These are phyloP conservation scores for Chloranthus sessilifolius DNA, from an alignment of 164 flowering plant genomes.

Conservation along the genomic window DNA sequence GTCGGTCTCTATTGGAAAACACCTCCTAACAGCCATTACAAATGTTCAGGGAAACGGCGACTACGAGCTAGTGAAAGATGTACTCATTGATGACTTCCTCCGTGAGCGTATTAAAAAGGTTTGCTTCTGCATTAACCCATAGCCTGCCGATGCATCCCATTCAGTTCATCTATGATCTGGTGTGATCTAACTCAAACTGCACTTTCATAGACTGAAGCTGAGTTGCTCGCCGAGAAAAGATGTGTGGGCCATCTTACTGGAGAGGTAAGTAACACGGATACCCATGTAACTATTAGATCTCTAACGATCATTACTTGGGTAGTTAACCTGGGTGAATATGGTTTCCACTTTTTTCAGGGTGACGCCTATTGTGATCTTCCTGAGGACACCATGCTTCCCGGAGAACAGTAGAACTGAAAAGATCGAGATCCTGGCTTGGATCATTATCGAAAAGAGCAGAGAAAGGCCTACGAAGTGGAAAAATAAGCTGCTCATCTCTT, in stretches of 20 bases:
- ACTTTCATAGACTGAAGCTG: conserved; percentile 77
- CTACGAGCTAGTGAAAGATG: conserved; percentile 81
- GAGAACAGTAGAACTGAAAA: conserved; percentile 52
- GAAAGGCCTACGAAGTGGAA: too few relatives aligned
- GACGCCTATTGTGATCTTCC: conserved; percentile 85
- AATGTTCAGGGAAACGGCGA: conserved; percentile 79
- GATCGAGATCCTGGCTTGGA: too few relatives aligned
- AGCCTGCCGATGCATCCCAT: neutral
- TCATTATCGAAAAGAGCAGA: too few relatives aligned
- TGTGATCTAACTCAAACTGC: neutral
- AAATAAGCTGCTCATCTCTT: too few relatives aligned
- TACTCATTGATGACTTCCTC: conserved; percentile 79
- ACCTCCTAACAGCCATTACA: neutral
- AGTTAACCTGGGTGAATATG: neutral
- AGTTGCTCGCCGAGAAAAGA: conserved; percentile 88
- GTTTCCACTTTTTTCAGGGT: conserved; percentile 61
- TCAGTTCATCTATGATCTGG: neutral
- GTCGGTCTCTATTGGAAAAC: neutral
- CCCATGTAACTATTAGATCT: too few relatives aligned
- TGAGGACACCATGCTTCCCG: conserved; percentile 97
- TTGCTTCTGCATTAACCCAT: conserved; percentile 7
- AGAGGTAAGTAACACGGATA: conserved; percentile 41
- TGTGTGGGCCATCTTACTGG: conserved; percentile 94
- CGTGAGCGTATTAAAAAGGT: conserved; percentile 68
- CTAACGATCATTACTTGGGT: neutral